These are phyloP conservation scores for Clohesyomyces aquaticus DNA, from an alignment of 495 filamentous ascomycete genomes.

Conservation along the genomic window DNA sequence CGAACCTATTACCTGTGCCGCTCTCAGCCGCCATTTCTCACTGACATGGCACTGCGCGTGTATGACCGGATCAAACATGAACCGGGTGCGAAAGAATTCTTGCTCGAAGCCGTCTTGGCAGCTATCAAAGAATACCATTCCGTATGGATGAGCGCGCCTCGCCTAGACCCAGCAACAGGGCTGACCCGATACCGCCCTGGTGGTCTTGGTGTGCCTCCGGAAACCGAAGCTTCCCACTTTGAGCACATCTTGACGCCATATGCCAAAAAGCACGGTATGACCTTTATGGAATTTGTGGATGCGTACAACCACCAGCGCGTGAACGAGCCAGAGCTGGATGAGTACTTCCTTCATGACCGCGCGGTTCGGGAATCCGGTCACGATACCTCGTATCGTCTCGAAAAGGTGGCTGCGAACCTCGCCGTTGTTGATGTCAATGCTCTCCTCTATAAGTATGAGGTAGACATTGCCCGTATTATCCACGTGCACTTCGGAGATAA, in stretches of 20 bases:
- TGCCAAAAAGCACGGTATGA: conserved; percentile 79
- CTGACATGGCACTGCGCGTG: conserved; percentile 91
- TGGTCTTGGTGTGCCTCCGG: conserved; percentile 89
- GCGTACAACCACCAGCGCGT: conserved; percentile 83
- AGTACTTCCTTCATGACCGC: conserved; percentile 94
- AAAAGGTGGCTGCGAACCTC: conserved; percentile 81
- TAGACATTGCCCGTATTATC: conserved; percentile 83
- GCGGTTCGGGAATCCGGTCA: conserved; percentile 96
- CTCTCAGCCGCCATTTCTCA: conserved; percentile 95
- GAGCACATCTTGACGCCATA: conserved; percentile 84
- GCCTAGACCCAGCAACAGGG: conserved; percentile 77
- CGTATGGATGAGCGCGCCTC: conserved; percentile 83
- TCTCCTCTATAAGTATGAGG: conserved; percentile 92
- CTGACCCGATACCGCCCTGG: conserved; percentile 87
- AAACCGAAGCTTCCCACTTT: conserved; percentile 90
- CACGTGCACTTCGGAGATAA: conserved; percentile 78
- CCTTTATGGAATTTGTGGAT: conserved; percentile 76
- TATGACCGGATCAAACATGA: conserved; percentile 87
- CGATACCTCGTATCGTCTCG: conserved; percentile 91
- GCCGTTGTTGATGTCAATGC: conserved; percentile 95
- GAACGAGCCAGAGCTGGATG: conserved; percentile 83
- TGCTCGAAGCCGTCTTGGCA: conserved; percentile 76
- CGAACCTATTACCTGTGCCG: conserved; percentile 91
- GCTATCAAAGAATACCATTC: conserved; percentile 96
- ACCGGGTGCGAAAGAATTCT: conserved; percentile 73